Percentiles rank a stretch among this genome's conserved stretches.
Evolutionary conservation across 2,329 filamentous ascomycete species (phyloP).

Genomic region (Xylaria sp.): DNA sequence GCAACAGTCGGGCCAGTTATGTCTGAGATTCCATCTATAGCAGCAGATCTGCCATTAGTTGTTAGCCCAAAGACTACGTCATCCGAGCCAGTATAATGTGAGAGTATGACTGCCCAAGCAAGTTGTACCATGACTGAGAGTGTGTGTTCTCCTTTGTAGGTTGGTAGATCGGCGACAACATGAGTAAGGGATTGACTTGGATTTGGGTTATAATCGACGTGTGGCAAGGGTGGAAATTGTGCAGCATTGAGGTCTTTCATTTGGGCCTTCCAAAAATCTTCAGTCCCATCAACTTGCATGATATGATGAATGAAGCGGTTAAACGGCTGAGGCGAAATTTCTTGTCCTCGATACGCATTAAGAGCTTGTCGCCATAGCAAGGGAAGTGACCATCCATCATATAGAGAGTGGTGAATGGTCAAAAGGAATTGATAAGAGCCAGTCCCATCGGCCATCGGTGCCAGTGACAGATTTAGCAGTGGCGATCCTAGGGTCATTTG

Average conservation of each 20-base stretch:
- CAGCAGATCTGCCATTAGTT: constrained; percentile 3
- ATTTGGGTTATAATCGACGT: constrained; percentile 6
- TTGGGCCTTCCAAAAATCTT: constrained; percentile 4
- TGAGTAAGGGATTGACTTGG: constrained; percentile 1
- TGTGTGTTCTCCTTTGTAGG: background rate
- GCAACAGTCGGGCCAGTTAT: constrained; percentile 18
- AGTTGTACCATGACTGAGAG: constrained; percentile 15
- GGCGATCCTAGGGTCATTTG: constrained; percentile 8
- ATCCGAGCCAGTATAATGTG: constrained; percentile 9
- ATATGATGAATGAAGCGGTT: constrained; percentile 16
- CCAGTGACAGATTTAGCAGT: constrained; percentile 4
- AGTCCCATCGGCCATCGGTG: background rate
- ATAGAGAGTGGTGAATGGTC: constrained; percentile 19
- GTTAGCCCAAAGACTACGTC: constrained; percentile 20
- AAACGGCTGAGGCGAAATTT: background rate
- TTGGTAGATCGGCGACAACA: background rate
- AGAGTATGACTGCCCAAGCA: constrained; percentile 16
- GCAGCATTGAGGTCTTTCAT: background rate
- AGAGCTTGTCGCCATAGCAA: constrained; percentile 8
- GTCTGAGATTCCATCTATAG: constrained; percentile 5
- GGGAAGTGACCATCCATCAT: constrained; percentile 13
- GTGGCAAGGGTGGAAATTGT: constrained; percentile 10
- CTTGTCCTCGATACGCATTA: background rate
- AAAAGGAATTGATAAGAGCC: background rate
- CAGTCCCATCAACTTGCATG: background rate